Evolutionary conservation across 1,284 basidiomycete genomes (phyloP).

Genomic region (Austroboletus novae-zelandiae): DNA sequence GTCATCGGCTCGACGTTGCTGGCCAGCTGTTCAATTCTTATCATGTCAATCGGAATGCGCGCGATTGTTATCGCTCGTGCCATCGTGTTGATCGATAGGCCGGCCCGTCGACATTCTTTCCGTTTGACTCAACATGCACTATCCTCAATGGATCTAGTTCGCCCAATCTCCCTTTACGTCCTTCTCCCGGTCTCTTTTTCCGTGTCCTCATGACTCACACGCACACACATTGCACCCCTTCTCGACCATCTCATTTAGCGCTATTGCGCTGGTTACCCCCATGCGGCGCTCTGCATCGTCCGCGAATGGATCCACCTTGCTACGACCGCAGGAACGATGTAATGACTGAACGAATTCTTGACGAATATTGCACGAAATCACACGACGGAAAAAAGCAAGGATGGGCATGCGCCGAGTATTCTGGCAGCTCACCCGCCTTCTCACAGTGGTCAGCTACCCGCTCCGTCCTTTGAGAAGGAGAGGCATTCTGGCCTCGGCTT

Average conservation of each 20-base stretch:
- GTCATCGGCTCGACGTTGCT: conserved; percentile 46
- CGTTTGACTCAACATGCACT: conserved; percentile 14
- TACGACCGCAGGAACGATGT: conserved; percentile 40
- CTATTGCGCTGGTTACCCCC: conserved; percentile 13
- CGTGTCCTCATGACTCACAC: conserved; percentile 21
- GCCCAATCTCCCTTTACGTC: conserved; percentile 28
- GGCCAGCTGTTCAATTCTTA: conserved; percentile 34
- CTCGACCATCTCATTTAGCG: conserved; percentile 21
- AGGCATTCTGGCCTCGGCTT: conserved; percentile 11
- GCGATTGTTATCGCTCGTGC: conserved; percentile 24
- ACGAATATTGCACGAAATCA: conserved; percentile 41
- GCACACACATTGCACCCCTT: conserved; percentile 15
- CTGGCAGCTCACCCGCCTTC: conserved; percentile 16
- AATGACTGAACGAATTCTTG: conserved; percentile 45
- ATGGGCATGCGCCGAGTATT: conserved; percentile 17
- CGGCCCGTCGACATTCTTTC: conserved; percentile 15
- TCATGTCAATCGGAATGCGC: conserved; percentile 26
- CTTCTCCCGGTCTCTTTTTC: conserved; percentile 10
- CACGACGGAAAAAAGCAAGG: conserved; percentile 27
- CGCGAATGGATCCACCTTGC: conserved; percentile 25
- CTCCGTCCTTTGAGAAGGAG: conserved; percentile 11
- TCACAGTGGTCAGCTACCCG: conserved; percentile 10
- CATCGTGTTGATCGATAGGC: conserved; percentile 43
- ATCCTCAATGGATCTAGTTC: conserved; percentile 25
- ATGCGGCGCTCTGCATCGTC: conserved; percentile 11